These are phyloP conservation scores for Penicillium pancosmium DNA, from an alignment of 495 filamentous ascomycete species.

Conservation along the genomic window DNA sequence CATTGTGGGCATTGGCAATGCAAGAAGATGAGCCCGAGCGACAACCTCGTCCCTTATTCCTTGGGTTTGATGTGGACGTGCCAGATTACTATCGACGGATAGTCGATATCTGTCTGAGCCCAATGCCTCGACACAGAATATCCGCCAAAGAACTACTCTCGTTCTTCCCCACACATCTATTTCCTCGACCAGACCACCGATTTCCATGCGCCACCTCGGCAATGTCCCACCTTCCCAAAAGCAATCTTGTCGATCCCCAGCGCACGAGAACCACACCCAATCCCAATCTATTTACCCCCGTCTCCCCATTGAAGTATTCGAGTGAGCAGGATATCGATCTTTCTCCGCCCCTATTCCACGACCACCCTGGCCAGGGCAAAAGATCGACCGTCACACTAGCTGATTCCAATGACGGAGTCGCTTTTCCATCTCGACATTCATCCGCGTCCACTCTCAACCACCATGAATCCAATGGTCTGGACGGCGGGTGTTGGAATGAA, in stretches of 20 bases:
- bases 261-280: not conserved
- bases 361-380: slow-evolving; percentile 21
- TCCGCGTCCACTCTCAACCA: slow-evolving; percentile 34
- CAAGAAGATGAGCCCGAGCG: slow-evolving; percentile 89
- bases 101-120: slow-evolving; percentile 60
- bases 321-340: slow-evolving; percentile 7
- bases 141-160: slow-evolving; percentile 59
- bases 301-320: slow-evolving; percentile 8
- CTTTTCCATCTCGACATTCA: slow-evolving; percentile 27
- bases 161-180: slow-evolving; percentile 46
- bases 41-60: slow-evolving; percentile 68
- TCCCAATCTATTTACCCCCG: slow-evolving; percentile 1
- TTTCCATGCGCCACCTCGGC: not conserved
- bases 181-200: slow-evolving; percentile 7
- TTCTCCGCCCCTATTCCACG: slow-evolving; percentile 16
- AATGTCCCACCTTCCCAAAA: slow-evolving; percentile 11
- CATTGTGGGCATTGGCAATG: slow-evolving; percentile 88
- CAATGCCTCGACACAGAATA: slow-evolving; percentile 55
- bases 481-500: slow-evolving; percentile 6
- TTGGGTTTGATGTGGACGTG: slow-evolving; percentile 48
- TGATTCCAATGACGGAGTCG: slow-evolving; percentile 21
- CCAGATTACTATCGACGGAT: slow-evolving; percentile 62
- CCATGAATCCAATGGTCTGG: slow-evolving; percentile 15
- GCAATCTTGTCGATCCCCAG: slow-evolving; percentile 9
- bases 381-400: slow-evolving; percentile 30